Percentiles rank a stretch among this genome's conserved stretches.
These are phyloP conservation scores for Diospyros lotus DNA, from an alignment of 148 eudicot genomes.

Conservation along the genomic window DNA sequence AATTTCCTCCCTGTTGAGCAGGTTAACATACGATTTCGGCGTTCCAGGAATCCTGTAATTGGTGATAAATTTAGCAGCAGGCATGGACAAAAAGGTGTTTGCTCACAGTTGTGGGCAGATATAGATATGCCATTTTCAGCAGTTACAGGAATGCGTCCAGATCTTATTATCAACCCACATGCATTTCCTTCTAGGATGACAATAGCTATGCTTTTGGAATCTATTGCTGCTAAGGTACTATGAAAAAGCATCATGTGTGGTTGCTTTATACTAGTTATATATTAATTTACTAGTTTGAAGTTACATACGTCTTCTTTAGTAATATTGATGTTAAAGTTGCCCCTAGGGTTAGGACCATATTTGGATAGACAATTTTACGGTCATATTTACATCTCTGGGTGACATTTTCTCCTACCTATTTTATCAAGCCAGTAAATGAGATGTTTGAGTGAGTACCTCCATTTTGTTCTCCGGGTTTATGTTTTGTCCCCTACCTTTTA, in stretches of 20 bases:
- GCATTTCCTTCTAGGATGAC: constrained; percentile 99
- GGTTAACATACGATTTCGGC: constrained; percentile 83
- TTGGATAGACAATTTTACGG: no score
- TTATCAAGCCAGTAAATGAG: no score
- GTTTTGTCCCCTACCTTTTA: no score
- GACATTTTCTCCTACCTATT: no score
- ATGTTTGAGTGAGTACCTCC: no score
- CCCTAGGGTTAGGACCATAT: no score
- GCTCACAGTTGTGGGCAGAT: constrained; percentile 92
- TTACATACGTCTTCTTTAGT: no score
- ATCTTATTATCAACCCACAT: constrained; percentile 96
- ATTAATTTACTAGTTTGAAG: no score
- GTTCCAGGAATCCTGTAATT: constrained; percentile 80
- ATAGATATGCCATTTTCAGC: constrained; percentile 95
- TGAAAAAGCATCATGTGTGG: not conserved
- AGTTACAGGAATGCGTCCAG: constrained; percentile 89
- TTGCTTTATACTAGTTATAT: not conserved
- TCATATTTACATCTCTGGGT: no score
- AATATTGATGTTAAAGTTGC: no score
- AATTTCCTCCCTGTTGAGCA: constrained; percentile 22
- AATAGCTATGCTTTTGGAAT: constrained; percentile 96
- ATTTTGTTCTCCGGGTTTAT: no score
- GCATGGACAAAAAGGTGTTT: constrained; percentile 99
- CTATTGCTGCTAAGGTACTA: constrained; percentile 92
- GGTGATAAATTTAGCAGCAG: constrained; percentile 99